phyloP scores from a whole-genome alignment of 108 stramenopile species.

The Pseudonitzschia pungens region DNA sequence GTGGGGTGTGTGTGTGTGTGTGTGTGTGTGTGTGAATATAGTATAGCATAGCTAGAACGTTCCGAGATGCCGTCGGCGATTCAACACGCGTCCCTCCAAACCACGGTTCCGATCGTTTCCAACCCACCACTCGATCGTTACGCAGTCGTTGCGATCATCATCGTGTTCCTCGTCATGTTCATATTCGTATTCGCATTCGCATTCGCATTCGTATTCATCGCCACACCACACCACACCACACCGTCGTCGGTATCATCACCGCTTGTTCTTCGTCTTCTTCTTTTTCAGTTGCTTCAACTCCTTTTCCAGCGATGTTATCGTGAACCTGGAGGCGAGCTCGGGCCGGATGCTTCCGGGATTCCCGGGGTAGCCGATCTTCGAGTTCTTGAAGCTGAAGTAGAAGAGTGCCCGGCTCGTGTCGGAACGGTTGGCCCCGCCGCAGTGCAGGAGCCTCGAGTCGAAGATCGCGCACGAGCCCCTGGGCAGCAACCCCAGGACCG shows the following conservation, averaged over 20 bases:
- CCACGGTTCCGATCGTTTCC: too few relatives aligned
- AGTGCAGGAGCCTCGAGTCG: conserved; percentile 77
- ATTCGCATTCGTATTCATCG: too few relatives aligned
- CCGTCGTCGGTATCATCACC: background rate
- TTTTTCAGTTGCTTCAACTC: conserved; percentile 24
- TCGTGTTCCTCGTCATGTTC: too few relatives aligned
- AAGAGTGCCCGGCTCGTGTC: conserved; percentile 60
- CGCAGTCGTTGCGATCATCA: too few relatives aligned
- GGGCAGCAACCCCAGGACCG: conserved; percentile 62
- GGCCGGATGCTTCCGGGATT: conserved; percentile 76
- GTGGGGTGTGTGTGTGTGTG: too few relatives aligned
- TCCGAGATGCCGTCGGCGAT: too few relatives aligned
- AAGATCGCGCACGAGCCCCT: conserved; percentile 79
- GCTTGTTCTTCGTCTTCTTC: background rate
- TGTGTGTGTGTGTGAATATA: too few relatives aligned
- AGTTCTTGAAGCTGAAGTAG: conserved; percentile 74
- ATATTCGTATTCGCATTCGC: too few relatives aligned
- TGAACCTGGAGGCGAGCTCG: conserved; percentile 37
- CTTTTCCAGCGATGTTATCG: conserved; percentile 25
- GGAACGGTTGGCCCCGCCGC: conserved; percentile 71
- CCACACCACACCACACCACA: too few relatives aligned
- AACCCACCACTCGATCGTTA: too few relatives aligned
- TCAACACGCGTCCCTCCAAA: too few relatives aligned
- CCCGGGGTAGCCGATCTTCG: conserved; percentile 58
- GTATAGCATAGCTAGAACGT: too few relatives aligned